Conservation (phyloP, 495 filamentous ascomycete species). For the Saxophila tyrrhenica region DNA sequence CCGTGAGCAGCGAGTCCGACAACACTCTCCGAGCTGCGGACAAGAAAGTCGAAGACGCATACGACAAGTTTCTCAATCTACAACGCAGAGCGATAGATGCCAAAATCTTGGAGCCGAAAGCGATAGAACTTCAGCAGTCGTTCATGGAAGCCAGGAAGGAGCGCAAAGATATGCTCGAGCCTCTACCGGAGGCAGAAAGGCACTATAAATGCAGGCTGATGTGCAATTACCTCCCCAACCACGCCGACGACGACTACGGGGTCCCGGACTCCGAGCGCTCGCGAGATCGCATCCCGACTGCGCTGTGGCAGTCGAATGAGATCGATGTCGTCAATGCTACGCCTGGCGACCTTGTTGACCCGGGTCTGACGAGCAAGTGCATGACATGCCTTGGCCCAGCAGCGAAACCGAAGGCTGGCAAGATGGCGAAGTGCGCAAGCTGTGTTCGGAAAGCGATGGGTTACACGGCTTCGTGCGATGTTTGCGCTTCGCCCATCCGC, state of each 20-base stretch:
- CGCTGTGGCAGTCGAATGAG: conserved; percentile 8
- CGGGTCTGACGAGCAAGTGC: conserved; percentile 8
- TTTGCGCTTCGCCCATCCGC: conserved; percentile 4
- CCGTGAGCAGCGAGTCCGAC: conserved; percentile 3
- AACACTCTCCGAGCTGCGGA: neutral
- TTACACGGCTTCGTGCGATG: conserved; percentile 6
- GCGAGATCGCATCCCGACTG: conserved; percentile 25
- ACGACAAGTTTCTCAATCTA: neutral
- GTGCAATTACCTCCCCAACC: conserved; percentile 13
- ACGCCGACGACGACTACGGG: conserved; percentile 18
- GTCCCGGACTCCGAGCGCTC: conserved; percentile 24
- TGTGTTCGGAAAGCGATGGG: neutral
- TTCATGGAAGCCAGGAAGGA: neutral
- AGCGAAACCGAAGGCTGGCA: neutral
- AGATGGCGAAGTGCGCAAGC: neutral
- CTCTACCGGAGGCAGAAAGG: neutral
- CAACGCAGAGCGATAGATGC: conserved; percentile 2
- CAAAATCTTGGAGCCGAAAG: neutral
- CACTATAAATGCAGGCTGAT: conserved; percentile 2
- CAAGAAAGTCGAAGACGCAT: conserved; percentile 1
- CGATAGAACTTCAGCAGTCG: neutral
- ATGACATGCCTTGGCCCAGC: conserved; percentile 1
- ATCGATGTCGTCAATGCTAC: neutral
- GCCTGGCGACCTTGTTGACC: conserved; percentile 1
- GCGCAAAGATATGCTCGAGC: neutral